Base-by-base conservation (phyloP, 2,329 filamentous ascomycete species). In the Colletotrichum siamense region DNA sequence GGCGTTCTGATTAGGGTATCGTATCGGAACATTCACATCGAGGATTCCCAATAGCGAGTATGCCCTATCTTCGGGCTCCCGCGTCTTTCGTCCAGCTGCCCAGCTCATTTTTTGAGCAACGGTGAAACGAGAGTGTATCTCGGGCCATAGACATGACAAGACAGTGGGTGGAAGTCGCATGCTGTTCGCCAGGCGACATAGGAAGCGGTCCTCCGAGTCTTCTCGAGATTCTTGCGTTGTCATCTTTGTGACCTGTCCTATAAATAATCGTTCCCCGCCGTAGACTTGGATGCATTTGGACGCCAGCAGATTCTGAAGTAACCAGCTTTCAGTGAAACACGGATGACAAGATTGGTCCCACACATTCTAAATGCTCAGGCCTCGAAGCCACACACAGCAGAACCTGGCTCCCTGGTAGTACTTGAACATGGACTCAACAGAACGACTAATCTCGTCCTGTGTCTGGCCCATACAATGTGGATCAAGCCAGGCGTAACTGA, bases 191-290 rank as follows among this genome's bases (percentile, higher is more conserved):
- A 44, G 1, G 39, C 16, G 39, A n/a, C 18, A 18, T 18, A 18
- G 16, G 2, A 18, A 9, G 16, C 36, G 36, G 36, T 44, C 36
- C 16, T 18, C 36, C 16, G 16, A 8, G 8, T 10, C 16, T 18
- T 44, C 36, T 44, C 16, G 36, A 44, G 16, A 18, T 44, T 44
- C 36, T 18, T 18, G 16, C 39, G 39, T n/a, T 22, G 18, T 49
- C 44, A 4, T 8, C 10, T 49, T 49, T 52, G 44, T 8, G 44
- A 52, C 22, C 44, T 52, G 6, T 52, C 44, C 44, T 0, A 52
- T 1, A 52, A 22, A 5, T 52, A 0, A 24, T 2, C 44, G 44
- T 22, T 52, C 12, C n/a, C 4, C 0, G 44, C 0, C 0, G 44
- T 22, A 52, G 0, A 52, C n/a, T 22, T 22, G 0, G 2, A 52